phyloP scores from a whole-genome alignment of 1,139 yeast species.

The Lodderomyces metapsilosis region DNA sequence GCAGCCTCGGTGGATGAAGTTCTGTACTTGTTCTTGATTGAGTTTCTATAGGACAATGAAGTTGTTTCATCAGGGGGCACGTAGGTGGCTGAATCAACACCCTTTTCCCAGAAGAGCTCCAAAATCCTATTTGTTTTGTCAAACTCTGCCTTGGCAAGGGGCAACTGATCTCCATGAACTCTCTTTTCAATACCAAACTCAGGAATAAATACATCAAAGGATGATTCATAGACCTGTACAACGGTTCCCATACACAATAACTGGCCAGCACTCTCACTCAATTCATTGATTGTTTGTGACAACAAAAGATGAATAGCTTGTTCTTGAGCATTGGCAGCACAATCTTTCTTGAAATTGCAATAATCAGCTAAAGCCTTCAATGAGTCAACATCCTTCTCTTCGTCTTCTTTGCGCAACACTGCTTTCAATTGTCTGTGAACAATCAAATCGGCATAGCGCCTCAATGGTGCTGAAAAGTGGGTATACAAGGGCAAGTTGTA shows the following conservation, averaged over 20 bases:
- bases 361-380: conserved; percentile 83
- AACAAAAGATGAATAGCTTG: conserved; percentile 87
- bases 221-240: conserved; percentile 90
- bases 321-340: conserved; percentile 90
- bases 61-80: conserved; percentile 86
- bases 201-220: conserved; percentile 91
- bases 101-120: conserved; percentile 90
- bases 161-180: conserved; percentile 96
- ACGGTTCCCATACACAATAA: conserved; percentile 83
- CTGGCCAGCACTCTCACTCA: conserved; percentile 78
- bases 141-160: conserved; percentile 88
- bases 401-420: conserved; percentile 41
- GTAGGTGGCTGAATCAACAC: conserved; percentile 86
- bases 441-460: conserved; percentile 88
- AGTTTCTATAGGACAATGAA: conserved; percentile 70
- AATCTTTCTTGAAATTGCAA: conserved; percentile 93
- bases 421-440: conserved; percentile 89
- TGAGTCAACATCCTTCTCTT: conserved; percentile 56
- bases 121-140: conserved; percentile 65
- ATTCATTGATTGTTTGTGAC: conserved; percentile 79
- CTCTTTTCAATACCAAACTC: conserved; percentile 96
- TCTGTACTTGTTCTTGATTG: conserved; percentile 76
- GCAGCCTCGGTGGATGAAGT: conserved; percentile 75
- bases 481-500: conserved; percentile 84
- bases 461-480: conserved; percentile 89